Conservation (phyloP, 176 grass and related monocot species). For the Cocos nucifera region DNA sequence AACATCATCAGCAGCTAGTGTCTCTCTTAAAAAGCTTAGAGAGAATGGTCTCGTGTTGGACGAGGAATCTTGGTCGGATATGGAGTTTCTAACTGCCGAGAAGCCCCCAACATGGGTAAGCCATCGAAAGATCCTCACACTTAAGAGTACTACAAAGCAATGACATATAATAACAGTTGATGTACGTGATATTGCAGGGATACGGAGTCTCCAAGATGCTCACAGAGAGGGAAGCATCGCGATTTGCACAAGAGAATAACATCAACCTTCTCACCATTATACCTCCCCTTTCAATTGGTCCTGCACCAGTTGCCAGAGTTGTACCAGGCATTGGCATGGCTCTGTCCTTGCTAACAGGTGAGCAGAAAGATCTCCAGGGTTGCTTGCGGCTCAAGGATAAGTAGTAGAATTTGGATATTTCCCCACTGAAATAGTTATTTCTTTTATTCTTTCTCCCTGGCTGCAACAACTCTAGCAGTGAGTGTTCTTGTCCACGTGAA, state of each 20-base stretch:
- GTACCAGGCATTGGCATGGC: slow-evolving; percentile 7
- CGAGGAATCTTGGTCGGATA: slow-evolving; percentile 58
- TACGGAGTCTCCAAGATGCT: slow-evolving; percentile 48
- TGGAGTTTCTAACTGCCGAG: slow-evolving; percentile 27
- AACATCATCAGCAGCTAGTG: slow-evolving; percentile 49
- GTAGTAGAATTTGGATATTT: too few species aligned
- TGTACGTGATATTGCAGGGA: slow-evolving; percentile 24
- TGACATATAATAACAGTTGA: too few species aligned
- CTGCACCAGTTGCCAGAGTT: neutral
- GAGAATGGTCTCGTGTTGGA: slow-evolving; percentile 42
- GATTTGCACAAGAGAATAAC: slow-evolving; percentile 40
- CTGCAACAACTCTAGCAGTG: too few species aligned
- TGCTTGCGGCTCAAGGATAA: too few species aligned
- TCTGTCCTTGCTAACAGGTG: slow-evolving; percentile 52
- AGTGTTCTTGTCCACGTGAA: too few species aligned
- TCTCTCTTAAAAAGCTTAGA: slow-evolving; percentile 27
- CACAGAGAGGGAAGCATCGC: slow-evolving; percentile 43
- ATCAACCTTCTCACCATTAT: slow-evolving; percentile 46
- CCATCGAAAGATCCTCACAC: neutral
- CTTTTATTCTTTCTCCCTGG: too few species aligned
- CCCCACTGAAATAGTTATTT: too few species aligned
- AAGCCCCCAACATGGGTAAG: slow-evolving; percentile 34
- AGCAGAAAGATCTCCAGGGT: neutral
- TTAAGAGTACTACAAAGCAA: too few species aligned
- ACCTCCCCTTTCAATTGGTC: slow-evolving; percentile 29